phyloP scores from a whole-genome alignment of 345 rosid genomes.

The Raphanus raphanistrum region DNA sequence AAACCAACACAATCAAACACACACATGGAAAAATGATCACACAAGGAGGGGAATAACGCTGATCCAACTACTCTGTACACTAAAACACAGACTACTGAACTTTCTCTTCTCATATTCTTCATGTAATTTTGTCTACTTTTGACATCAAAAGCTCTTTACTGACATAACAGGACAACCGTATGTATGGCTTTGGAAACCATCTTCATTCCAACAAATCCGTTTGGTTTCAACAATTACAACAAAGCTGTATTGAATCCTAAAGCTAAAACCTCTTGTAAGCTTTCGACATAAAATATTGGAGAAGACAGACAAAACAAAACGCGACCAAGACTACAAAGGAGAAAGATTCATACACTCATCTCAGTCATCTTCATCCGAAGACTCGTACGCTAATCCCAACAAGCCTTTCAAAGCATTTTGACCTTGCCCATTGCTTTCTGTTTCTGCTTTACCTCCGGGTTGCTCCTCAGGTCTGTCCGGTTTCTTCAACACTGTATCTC shows the following conservation, averaged over 20 bases:
- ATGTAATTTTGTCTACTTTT: neutral
- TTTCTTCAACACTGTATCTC: constrained; percentile 18
- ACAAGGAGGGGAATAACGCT: too few species aligned
- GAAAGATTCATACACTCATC: neutral
- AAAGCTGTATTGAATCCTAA: constrained; percentile 16
- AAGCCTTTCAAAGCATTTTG: constrained; percentile 60
- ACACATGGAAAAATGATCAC: too few species aligned
- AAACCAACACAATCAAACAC: too few species aligned
- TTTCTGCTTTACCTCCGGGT: constrained; percentile 10
- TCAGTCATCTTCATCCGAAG: constrained; percentile 78
- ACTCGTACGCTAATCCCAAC: constrained; percentile 78
- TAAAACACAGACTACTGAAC: too few species aligned
- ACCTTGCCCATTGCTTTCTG: constrained; percentile 32
- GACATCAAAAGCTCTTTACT: neutral
- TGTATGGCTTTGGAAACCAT: neutral
- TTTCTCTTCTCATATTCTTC: neutral
- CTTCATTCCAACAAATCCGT: constrained; percentile 30
- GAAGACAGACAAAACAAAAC: constrained; percentile 12
- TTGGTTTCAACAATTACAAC: constrained; percentile 35
- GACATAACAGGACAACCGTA: neutral
- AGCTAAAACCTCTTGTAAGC: constrained; percentile 31
- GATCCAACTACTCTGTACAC: too few species aligned
- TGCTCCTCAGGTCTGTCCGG: constrained; percentile 36
- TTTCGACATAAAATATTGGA: constrained; percentile 10
- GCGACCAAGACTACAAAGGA: neutral